Evolutionary conservation across 2,329 filamentous ascomycete species (phyloP).

Genomic region (Botrytis byssoidea): DNA sequence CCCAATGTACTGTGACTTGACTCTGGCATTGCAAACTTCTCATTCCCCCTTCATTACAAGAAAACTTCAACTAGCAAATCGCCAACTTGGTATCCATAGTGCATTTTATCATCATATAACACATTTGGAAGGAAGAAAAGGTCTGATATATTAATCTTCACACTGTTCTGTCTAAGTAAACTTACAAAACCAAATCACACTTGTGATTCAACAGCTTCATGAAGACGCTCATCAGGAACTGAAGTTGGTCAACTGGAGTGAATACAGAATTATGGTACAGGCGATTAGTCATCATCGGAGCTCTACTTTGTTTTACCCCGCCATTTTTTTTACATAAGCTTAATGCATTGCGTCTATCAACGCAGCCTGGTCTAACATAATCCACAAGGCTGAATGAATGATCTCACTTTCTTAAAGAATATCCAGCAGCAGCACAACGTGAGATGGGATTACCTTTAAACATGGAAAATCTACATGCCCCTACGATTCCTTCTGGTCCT

Average conservation of each 20-base stretch:
- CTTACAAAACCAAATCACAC: background rate
- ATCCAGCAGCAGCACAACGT: conserved; percentile 16
- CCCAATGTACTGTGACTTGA: background rate
- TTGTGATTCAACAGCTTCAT: background rate
- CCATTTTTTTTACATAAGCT: conserved; percentile 3
- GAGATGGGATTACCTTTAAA: conserved; percentile 35
- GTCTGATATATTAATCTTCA: background rate
- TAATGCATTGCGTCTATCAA: conserved; percentile 23
- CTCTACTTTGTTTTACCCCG: background rate
- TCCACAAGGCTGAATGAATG: conserved; percentile 18
- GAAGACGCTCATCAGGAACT: background rate
- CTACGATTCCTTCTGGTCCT: conserved; percentile 76
- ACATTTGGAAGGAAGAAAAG: background rate
- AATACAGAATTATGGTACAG: background rate
- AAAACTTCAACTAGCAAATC: background rate
- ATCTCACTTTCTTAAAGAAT: background rate
- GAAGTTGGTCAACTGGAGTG: background rate
- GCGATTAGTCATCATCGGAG: conserved; percentile 13
- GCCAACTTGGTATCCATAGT: background rate
- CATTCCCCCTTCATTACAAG: background rate
- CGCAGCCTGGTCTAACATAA: conserved; percentile 25
- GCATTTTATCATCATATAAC: background rate
- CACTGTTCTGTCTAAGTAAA: background rate
- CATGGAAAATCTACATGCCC: conserved; percentile 67
- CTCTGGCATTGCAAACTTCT: background rate